A percentile compares a stretch with the other conserved stretches of the same genome.
These are phyloP conservation scores for Aspergillus spinulosporus DNA, from an alignment of 2,329 filamentous ascomycete genomes.

Conservation along the genomic window DNA sequence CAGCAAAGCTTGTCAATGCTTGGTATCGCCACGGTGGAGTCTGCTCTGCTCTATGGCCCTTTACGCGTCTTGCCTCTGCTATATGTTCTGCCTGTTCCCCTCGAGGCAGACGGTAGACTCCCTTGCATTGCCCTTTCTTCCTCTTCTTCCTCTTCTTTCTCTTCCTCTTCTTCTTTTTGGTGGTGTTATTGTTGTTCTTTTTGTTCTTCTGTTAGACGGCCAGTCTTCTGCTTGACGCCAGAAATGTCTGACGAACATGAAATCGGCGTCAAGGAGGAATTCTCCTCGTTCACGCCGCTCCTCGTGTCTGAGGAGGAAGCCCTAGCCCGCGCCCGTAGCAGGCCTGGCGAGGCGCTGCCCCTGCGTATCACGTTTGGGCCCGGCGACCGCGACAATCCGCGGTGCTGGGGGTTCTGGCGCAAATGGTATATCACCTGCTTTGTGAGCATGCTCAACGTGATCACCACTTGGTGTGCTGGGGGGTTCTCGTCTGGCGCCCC, in stretches of 20 bases:
- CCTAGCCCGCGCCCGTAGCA: constrained; percentile 24
- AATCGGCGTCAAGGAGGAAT: constrained; percentile 18
- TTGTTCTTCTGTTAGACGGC: too few relatives aligned
- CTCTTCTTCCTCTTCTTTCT: background rate
- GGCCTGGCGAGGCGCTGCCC: constrained; percentile 27
- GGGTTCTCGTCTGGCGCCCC: constrained; percentile 32
- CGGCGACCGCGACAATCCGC: constrained; percentile 39
- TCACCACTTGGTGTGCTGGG: constrained; percentile 32
- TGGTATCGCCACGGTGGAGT: background rate
- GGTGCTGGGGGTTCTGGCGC: constrained; percentile 40
- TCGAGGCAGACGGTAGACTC: too few relatives aligned
- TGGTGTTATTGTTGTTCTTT: background rate
- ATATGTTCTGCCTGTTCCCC: background rate
- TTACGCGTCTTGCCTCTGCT: background rate
- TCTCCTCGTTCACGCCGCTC: constrained; percentile 14
- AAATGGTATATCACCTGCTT: constrained; percentile 47
- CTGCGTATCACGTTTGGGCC: constrained; percentile 25
- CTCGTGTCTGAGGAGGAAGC: constrained; percentile 29
- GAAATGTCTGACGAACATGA: constrained; percentile 2
- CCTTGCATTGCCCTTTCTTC: background rate
- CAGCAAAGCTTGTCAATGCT: background rate
- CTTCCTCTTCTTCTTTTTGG: background rate
- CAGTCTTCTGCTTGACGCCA: too few relatives aligned
- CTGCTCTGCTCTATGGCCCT: background rate
- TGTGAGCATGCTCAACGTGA: constrained; percentile 38